phyloP scores from a whole-genome alignment of 1,284 basidiomycete genomes.

The Singerocomus inundabilis region DNA sequence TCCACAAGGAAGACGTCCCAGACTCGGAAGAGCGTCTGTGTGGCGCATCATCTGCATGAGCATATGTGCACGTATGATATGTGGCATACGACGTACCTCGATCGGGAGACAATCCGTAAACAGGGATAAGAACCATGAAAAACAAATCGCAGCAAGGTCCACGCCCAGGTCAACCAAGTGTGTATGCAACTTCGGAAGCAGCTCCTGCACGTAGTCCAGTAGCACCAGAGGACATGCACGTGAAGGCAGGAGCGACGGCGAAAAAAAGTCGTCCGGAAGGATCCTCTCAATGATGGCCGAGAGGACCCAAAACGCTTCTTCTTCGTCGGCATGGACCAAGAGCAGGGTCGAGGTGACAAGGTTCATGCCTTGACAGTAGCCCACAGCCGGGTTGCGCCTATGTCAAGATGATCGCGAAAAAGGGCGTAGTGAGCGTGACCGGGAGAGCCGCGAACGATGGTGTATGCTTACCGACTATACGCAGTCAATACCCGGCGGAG shows the following conservation, averaged over 20 bases:
- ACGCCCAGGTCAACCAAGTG: constrained; percentile 83
- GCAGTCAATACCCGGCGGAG: constrained; percentile 85
- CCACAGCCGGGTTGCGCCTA: constrained; percentile 81
- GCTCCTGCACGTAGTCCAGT: constrained; percentile 79
- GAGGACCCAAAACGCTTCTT: constrained; percentile 97
- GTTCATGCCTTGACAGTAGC: constrained; percentile 95
- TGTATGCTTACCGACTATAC: constrained; percentile 77
- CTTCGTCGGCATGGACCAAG: constrained; percentile 89
- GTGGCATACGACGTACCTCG: constrained; percentile 56
- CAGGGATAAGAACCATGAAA: constrained; percentile 96
- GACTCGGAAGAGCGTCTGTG: constrained; percentile 80
- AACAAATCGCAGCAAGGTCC: constrained; percentile 92
- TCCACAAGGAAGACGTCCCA: constrained; percentile 98
- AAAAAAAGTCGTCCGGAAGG: constrained; percentile 82
- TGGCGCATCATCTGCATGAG: not conserved
- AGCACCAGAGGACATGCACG: constrained; percentile 93
- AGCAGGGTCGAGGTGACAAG: constrained; percentile 92
- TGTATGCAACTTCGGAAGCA: constrained; percentile 70
- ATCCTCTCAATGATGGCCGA: constrained; percentile 86
- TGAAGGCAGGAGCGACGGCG: constrained; percentile 80
- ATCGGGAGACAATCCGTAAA: constrained; percentile 97
- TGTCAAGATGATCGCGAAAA: not conserved
- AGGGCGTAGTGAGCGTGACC: constrained; percentile 4
- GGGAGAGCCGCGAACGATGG: not conserved
- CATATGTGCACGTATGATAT: too few species aligned